phyloP scores from a whole-genome alignment of 2,329 filamentous ascomycete species.

The Colletotrichum endophyticum region DNA sequence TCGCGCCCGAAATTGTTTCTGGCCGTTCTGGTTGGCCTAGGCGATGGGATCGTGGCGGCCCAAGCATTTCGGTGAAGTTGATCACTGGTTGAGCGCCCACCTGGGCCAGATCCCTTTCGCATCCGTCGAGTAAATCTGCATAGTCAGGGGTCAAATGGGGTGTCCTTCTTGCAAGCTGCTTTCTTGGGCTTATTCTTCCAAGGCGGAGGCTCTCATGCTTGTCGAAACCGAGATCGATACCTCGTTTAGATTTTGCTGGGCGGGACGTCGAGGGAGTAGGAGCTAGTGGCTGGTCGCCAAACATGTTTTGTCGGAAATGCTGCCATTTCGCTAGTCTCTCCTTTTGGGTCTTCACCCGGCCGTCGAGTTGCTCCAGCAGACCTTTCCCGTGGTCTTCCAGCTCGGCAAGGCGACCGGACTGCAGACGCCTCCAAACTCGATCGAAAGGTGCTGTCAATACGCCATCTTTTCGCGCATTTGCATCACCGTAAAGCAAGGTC shows the following conservation, averaged over 20 bases:
- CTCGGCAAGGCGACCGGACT: constrained; percentile 61
- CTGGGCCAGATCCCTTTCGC: constrained; percentile 45
- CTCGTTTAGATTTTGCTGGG: constrained; percentile 34
- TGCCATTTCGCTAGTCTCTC: constrained; percentile 76
- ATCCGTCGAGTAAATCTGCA: constrained; percentile 40
- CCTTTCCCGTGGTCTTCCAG: constrained; percentile 57
- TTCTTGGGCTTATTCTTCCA: constrained; percentile 35
- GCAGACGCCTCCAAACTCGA: constrained; percentile 72
- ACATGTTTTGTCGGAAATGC: constrained; percentile 61
- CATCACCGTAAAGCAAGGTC: constrained; percentile 71
- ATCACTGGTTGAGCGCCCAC: constrained; percentile 25
- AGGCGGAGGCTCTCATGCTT: constrained; percentile 55
- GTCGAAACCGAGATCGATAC: constrained; percentile 60
- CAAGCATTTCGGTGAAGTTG: constrained; percentile 26
- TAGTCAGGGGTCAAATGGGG: constrained; percentile 46
- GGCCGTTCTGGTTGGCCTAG: constrained; percentile 10
- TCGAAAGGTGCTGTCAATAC: constrained; percentile 73
- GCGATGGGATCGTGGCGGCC: not conserved
- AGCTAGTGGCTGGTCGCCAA: constrained; percentile 32
- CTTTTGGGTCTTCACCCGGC: constrained; percentile 69
- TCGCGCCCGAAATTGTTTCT: constrained; percentile 2
- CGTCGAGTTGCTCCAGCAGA: constrained; percentile 74
- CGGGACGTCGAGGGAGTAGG: constrained; percentile 27
- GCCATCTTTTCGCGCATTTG: constrained; percentile 58
- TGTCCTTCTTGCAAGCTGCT: constrained; percentile 22